These are phyloP conservation scores for Lizanozyma gosingica DNA, from an alignment of 1,139 yeast species.

Conservation along the genomic window DNA sequence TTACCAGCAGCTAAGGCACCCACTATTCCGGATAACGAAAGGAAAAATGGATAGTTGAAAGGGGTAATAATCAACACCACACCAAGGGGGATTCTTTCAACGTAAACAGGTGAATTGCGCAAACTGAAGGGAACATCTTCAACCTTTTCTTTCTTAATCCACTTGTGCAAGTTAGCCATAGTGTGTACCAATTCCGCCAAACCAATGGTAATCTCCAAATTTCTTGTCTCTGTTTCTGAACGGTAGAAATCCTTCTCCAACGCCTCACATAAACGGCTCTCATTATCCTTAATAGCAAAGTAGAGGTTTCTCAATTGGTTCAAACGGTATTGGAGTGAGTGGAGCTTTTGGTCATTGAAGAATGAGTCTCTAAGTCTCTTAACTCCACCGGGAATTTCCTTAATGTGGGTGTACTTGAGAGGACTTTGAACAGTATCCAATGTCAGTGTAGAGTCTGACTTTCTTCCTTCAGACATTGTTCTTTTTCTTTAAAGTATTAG, in stretches of 20 bases:
- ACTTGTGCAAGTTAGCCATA: slow-evolving; percentile 49
- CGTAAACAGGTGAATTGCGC: slow-evolving; percentile 37
- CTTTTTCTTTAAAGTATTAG: too few species aligned
- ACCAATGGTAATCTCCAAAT: slow-evolving; percentile 46
- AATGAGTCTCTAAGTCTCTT: slow-evolving; percentile 33
- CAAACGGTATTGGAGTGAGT: slow-evolving; percentile 48
- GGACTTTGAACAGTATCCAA: slow-evolving; percentile 1
- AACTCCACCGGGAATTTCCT: slow-evolving; percentile 43
- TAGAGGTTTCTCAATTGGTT: slow-evolving; percentile 62
- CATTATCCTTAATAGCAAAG: slow-evolving; percentile 55
- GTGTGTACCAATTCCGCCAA: slow-evolving; percentile 51
- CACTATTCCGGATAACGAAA: slow-evolving; percentile 58
- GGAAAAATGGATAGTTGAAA: slow-evolving; percentile 74
- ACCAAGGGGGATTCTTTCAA: slow-evolving; percentile 70
- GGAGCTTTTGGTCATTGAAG: slow-evolving; percentile 39
- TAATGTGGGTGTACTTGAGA: slow-evolving; percentile 38
- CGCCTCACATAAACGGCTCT: slow-evolving; percentile 47
- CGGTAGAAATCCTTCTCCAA: slow-evolving; percentile 60
- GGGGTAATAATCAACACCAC: slow-evolving; percentile 72
- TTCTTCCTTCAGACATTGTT: too few species aligned
- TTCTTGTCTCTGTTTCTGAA: slow-evolving; percentile 48
- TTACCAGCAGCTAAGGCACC: slow-evolving; percentile 90
- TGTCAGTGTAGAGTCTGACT: too few species aligned
- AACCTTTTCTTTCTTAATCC: slow-evolving; percentile 51
- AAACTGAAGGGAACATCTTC: slow-evolving; percentile 37